Base-by-base conservation (phyloP, 768 basidiomycete genomes). In the Sporobolomyces pararoseus region DNA sequence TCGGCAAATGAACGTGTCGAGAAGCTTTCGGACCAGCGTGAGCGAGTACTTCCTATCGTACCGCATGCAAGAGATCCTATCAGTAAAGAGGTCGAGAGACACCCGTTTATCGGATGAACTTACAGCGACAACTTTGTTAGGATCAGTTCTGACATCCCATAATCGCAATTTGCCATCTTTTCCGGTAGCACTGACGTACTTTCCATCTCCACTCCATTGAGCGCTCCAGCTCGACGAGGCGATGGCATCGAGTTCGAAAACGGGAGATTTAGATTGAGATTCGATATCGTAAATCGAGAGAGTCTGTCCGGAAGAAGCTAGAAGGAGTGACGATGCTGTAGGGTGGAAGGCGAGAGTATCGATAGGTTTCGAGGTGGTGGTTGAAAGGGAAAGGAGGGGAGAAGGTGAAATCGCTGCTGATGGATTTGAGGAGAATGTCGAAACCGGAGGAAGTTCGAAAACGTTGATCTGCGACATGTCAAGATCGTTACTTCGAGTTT, bases 261-360 rank as follows among this genome's bases (percentile, higher is more conserved):
- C 57, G 1, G 55, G 60, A 25, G 27, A 35, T 14, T 14, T 16
- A n/a, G 32, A 25, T 14, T 7, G 25, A 19, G 51, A 37, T 0
- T 44, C 4, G 7, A 66, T 52, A 60, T 75, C 72, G 25, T 59
- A 71, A 25, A 75, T 10, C 10, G 37, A 25, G 19, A 66, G 34
- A 0, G 31, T 37, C 31, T 50, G 10, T 1, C 16, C 37, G 0
- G 66, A 71, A 0, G 49, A 23, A 3, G 58, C 50, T 27, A 61
- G 47, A 12, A 62, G 55, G n/a, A 73, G n/a, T 0, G 21, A 53
- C 4, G 44, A 27, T 1, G 72, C 65, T 21, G 73, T 72, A 7
- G 76, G 74, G 54, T 77, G 74, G 25, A 71, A 66, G 4, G 73
- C n/a, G 35, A 75, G n/a, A 12, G 50, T 44, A 37, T 68, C 66